These are phyloP conservation scores for Aspergillus olivimuriae DNA, from an alignment of 495 filamentous ascomycete species.

Conservation along the genomic window DNA sequence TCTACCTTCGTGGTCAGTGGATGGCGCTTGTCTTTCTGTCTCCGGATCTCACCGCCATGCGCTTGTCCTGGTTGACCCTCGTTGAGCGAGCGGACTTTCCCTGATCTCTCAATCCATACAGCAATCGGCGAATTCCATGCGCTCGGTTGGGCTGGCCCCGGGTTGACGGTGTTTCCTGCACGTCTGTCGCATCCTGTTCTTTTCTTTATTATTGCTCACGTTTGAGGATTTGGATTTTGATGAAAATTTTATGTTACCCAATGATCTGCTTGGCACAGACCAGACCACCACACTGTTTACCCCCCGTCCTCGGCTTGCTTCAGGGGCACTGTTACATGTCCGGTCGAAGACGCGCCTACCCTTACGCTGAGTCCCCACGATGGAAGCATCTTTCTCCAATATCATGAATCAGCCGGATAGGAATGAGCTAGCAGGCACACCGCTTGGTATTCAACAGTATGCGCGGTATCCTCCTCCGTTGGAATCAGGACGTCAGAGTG, in stretches of 20 bases:
- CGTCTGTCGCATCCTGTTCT: conserved; percentile 1
- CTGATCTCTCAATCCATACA: too few species aligned
- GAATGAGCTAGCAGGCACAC: conserved; percentile 23
- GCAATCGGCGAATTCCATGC: too few species aligned
- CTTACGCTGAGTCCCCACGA: conserved; percentile 10
- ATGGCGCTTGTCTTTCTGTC: not conserved
- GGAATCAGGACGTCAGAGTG: conserved; percentile 36
- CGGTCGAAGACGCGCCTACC: not conserved
- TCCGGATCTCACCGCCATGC: not conserved
- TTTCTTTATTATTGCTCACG: not conserved
- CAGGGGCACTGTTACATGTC: not conserved
- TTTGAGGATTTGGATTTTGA: not conserved
- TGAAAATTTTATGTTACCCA: conserved; percentile 1
- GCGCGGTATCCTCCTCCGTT: conserved; percentile 35
- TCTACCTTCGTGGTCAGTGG: conserved; percentile 2
- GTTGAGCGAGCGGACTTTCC: too few species aligned
- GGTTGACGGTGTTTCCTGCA: conserved; percentile 4
- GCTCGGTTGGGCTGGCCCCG: conserved; percentile 17
- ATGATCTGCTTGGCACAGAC: not conserved
- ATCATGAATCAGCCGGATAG: conserved; percentile 30
- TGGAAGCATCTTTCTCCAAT: conserved; percentile 30
- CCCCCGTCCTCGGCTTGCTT: not conserved
- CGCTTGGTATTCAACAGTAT: conserved; percentile 40
- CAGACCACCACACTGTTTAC: too few species aligned
- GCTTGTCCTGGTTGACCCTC: too few species aligned